Percentiles rank a stretch among this genome's conserved stretches.
phyloP scores from a whole-genome alignment of 148 eudicot species.

The Rhododendron williamsianum region DNA sequence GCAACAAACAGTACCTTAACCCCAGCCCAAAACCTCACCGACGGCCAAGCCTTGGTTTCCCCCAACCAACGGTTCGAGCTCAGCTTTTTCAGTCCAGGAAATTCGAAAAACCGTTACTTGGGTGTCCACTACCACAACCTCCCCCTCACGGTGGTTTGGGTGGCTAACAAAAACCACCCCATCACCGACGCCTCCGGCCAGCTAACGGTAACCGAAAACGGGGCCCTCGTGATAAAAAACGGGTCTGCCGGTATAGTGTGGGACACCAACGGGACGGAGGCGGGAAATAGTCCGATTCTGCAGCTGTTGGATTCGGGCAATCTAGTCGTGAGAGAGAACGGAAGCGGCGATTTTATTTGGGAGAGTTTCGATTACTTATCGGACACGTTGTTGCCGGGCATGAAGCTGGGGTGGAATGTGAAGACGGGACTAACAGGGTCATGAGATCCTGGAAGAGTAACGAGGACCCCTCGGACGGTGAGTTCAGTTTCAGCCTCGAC shows the following conservation, averaged over 20 bases:
- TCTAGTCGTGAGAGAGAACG: not conserved
- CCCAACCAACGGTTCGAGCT: constrained; percentile 12
- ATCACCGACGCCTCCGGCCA: not conserved
- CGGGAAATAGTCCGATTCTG: not conserved
- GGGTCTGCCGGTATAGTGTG: not conserved
- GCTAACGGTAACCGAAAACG: not conserved
- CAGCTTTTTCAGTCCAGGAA: constrained; percentile 20
- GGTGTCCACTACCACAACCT: constrained; percentile 12
- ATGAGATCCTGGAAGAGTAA: constrained; percentile 8
- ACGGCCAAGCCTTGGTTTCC: constrained; percentile 13
- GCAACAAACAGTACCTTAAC: constrained; percentile 11
- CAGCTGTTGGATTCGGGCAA: constrained; percentile 13
- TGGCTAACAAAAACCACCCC: constrained; percentile 14
- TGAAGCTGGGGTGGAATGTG: constrained; percentile 13
- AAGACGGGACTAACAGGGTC: not conserved
- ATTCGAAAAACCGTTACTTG: not conserved
- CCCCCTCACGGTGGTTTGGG: constrained; percentile 14
- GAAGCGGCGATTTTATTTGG: not conserved
- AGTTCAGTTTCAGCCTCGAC: constrained; percentile 5
- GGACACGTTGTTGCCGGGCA: constrained; percentile 9
- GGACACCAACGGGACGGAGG: not conserved
- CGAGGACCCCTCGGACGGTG: constrained; percentile 7
- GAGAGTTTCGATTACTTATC: constrained; percentile 4
- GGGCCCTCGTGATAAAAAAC: not conserved
- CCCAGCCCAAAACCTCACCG: constrained; percentile 8